Evolutionary conservation across 345 rosid species (phyloP), one percentile per base, ranked within the genome.

Genomic region (Salix caprea): DNA sequence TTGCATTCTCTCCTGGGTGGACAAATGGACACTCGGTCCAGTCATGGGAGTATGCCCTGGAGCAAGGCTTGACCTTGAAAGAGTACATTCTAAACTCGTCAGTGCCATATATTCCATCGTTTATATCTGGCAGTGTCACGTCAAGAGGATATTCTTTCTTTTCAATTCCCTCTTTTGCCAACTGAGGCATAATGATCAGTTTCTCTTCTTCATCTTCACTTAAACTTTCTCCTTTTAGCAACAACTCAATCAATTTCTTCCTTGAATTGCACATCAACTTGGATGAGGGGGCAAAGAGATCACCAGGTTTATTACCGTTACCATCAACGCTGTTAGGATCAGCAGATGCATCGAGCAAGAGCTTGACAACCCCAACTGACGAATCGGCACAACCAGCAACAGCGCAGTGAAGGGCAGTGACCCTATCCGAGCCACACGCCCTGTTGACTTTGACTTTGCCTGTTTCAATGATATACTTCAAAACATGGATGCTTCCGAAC

Each of bases 21-120:
- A 91, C 99, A 74, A 96, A 96, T 2, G 99, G 99, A 78, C 99
- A 96, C 78, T 96, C 99, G 0, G 98, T 96, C 99, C 98, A 96
- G 61, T 96, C 99, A 69, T 96, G 99, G 5, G 99, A 93, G 75
- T 96, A 96, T 2, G 99, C 99, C 85, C 99, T 90, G 0, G 99
- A 96, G 84, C 99, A 96, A 7, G 99, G 98, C 88, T 91, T 96
- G 34, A 96, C 91, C 89, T 96, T 96, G 76, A 96, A 96, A 62
- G 88, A 86, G 79, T 75, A 96, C 99, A 96, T 96, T 78, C 98
- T 89, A 76, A 96, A 96, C 82, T 96, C 99, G 65, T 96, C 99
- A 0, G 92, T 85, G 44, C 92, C 91, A 78, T 91, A 96, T 1
- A 93, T 77, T 65, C 97, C 98, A 62, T 87, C 86, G 88, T 93